Percentiles rank a stretch among this genome's conserved stretches.
These are phyloP conservation scores for Russula vinacea DNA, from an alignment of 768 basidiomycete species.

Conservation along the genomic window DNA sequence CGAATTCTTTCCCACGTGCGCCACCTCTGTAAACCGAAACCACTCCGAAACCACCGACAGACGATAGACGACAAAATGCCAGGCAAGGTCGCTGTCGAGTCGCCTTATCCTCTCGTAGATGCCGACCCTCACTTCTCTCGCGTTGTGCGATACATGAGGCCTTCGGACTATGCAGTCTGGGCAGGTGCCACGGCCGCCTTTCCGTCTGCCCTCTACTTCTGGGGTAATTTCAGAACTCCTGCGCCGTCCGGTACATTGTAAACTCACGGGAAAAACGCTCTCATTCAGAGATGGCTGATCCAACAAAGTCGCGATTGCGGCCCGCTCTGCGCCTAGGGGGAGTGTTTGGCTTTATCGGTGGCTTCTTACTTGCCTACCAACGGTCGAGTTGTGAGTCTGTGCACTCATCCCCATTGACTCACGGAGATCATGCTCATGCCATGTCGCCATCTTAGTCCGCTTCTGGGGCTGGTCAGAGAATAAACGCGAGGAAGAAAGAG, in stretches of 20 bases:
- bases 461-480: slow-evolving; percentile 97
- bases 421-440: slow-evolving; percentile 16
- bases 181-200: slow-evolving; percentile 75
- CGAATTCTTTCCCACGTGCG: slow-evolving; percentile 19
- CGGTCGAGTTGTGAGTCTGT: slow-evolving; percentile 70
- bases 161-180: slow-evolving; percentile 85
- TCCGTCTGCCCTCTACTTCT: slow-evolving; percentile 74
- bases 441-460: slow-evolving; percentile 51
- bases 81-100: slow-evolving; percentile 47
- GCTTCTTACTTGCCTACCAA: slow-evolving; percentile 93
- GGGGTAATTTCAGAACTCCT: slow-evolving; percentile 51
- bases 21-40: slow-evolving; percentile 1
- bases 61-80: slow-evolving; percentile 41
- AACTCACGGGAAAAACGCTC: slow-evolving; percentile 27
- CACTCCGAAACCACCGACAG: no score
- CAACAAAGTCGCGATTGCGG: slow-evolving; percentile 40
- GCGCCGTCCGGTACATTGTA: slow-evolving; percentile 24
- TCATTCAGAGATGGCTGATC: slow-evolving; percentile 46
- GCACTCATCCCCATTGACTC: background rate
- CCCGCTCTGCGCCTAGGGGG: slow-evolving; percentile 55
- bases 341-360: slow-evolving; percentile 80
- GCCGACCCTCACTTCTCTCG: slow-evolving; percentile 85
- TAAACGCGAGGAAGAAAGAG: slow-evolving; percentile 72
- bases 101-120: slow-evolving; percentile 90
- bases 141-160: slow-evolving; percentile 85